These are phyloP conservation scores for Paramecium bursaria DNA, from an alignment of 73 alveolate species.

Conservation along the genomic window DNA sequence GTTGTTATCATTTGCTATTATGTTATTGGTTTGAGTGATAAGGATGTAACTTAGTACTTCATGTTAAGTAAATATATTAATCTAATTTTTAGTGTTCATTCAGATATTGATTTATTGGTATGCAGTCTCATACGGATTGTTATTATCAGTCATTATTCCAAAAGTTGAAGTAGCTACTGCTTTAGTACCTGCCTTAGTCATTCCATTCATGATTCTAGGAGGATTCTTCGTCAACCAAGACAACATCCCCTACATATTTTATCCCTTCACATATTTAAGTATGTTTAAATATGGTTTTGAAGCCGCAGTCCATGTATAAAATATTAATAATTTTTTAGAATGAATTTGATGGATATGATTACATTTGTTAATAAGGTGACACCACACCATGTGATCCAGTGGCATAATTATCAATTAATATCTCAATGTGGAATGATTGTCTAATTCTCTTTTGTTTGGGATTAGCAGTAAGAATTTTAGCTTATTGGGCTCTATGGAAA, in stretches of 20 bases:
- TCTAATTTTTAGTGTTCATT: not conserved
- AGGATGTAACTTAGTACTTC: constrained; percentile 34
- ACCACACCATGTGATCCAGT: constrained; percentile 44
- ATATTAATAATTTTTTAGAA: not conserved
- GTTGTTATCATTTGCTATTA: constrained; percentile 51
- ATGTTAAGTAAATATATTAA: constrained; percentile 6
- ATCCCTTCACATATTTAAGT: constrained; percentile 60
- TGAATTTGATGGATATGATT: constrained; percentile 55
- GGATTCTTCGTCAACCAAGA: constrained; percentile 71
- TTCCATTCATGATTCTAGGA: constrained; percentile 73
- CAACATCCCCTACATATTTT: constrained; percentile 58
- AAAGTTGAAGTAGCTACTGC: constrained; percentile 67
- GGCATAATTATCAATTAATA: constrained; percentile 51
- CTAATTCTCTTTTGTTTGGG: constrained; percentile 50
- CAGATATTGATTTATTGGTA: constrained; percentile 48
- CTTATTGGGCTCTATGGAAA: constrained; percentile 43
- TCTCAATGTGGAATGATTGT: constrained; percentile 52
- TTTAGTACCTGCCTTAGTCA: constrained; percentile 68
- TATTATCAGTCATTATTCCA: constrained; percentile 58
- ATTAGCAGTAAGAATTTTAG: constrained; percentile 57
- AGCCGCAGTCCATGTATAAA: constrained; percentile 59
- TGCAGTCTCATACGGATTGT: constrained; percentile 66
- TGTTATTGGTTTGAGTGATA: constrained; percentile 66
- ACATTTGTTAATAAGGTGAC: not conserved
- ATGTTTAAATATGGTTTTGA: constrained; percentile 64